These are phyloP conservation scores for Cucurbita maxima DNA, from an alignment of 306 rosid species.

Conservation along the genomic window DNA sequence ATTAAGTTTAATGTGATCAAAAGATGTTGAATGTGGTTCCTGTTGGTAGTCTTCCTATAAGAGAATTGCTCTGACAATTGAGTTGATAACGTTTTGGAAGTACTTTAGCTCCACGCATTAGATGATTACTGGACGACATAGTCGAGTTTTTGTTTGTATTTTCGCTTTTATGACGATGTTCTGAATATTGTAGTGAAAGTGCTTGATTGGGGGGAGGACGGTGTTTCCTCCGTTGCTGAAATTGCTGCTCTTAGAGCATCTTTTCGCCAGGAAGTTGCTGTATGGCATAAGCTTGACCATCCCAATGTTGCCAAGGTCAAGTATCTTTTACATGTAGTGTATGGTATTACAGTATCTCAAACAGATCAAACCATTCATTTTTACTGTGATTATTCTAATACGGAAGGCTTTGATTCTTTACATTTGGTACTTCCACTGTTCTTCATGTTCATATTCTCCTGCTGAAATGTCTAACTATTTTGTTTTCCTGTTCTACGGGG, in stretches of 20 bases:
- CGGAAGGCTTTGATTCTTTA: not conserved
- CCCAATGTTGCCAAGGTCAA: conserved; percentile 43
- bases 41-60: not conserved
- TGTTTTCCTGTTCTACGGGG: not conserved
- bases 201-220: conserved; percentile 41
- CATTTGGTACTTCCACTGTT: not conserved
- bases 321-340: not conserved
- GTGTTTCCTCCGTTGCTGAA: conserved; percentile 30
- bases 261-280: conserved; percentile 44
- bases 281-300: conserved; percentile 54
- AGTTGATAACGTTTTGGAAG: not conserved
- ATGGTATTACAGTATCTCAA: not conserved
- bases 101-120: not conserved
- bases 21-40: not conserved
- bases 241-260: conserved; percentile 28
- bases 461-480: not conserved
- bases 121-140: not conserved
- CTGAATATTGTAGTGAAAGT: conserved; percentile 30
- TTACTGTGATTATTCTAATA: not conserved
- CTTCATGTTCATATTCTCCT: not conserved
- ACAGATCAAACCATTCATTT: not conserved
- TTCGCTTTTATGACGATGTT: not conserved
- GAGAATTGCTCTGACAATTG: not conserved
- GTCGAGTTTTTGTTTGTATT: not conserved
- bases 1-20: not conserved